Evolutionary conservation across 2,329 filamentous ascomycete species (phyloP), one percentile per base, ranked within the genome.

Genomic region (Claviceps sorghi): DNA sequence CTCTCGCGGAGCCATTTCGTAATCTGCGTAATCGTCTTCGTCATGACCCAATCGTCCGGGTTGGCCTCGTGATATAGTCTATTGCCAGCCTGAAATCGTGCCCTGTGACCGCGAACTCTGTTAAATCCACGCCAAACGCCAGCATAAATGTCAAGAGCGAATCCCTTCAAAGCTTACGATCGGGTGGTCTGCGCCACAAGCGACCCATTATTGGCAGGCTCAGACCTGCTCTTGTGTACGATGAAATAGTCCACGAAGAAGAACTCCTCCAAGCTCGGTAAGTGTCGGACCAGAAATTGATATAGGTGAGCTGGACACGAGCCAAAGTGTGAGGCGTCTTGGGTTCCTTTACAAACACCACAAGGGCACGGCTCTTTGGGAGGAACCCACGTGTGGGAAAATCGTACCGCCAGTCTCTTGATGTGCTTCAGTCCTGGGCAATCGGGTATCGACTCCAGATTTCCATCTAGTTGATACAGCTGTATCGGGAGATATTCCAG

Each of bases 201-300:
- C 30, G 41, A 38, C 40, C 47, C 32, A 7, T 45, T 11, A 30
- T 34, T 54, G 1, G 29, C 19, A 3, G 48, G 34, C 36, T 48
- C 44, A n/a, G 47, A 22, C 17, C 38, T 42, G 34, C 53, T 17
- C 48, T 64, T 65, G 7, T 65, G 65, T 10, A 70, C 54, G 3
- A 71, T 67, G 6, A 71, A 60, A 50, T 70, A 72, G 55, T 74
- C 72, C 22, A 74, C 60, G 46, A 74, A 68, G 54, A 70, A 73
- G 44, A 74, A 71, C 1, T 66, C 61, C 52, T 72, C 65, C 6
- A 74, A 60, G 15, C 68, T 70, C 1, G 68, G 68, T 15, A 70
- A 59, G 54, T 70, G 66, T 10, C 70, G 60, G 2, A 69, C 65
- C 7, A 72, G 60, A 34, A 74, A 72, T 48, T 72, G 68, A 56